A percentile compares a stretch with the other conserved stretches of the same genome.
phyloP scores from a whole-genome alignment of 306 rosid genomes.

The Prinsepia uniflora region DNA sequence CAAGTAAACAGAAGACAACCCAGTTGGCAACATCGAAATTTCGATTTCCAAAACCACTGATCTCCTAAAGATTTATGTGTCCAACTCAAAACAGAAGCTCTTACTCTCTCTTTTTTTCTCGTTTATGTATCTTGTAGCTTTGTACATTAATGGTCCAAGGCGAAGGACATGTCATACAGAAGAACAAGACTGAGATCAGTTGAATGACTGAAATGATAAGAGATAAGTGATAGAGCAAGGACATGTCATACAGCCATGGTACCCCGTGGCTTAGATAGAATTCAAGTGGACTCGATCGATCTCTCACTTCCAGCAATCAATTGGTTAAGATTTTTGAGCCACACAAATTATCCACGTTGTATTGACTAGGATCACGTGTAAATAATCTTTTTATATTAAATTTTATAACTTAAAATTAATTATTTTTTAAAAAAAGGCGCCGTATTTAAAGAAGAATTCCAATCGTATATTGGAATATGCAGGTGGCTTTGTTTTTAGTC shows the following conservation, averaged over 20 bases:
- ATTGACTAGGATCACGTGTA: conserved; percentile 5
- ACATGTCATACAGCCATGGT: not conserved
- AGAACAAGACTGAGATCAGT: too few relatives aligned
- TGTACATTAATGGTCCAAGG: conserved; percentile 3
- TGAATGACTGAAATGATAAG: not conserved
- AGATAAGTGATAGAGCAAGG: not conserved
- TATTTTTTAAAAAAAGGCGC: too few relatives aligned
- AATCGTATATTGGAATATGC: not conserved
- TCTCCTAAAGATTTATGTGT: not conserved
- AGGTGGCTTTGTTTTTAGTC: not conserved
- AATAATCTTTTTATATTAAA: too few relatives aligned
- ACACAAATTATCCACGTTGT: conserved; percentile 1
- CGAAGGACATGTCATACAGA: not conserved
- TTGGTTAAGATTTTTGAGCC: not conserved
- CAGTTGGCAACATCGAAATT: conserved; percentile 16
- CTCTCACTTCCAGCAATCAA: not conserved
- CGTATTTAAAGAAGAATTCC: not conserved
- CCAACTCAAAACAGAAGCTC: conserved; percentile 7
- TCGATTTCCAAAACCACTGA: not conserved
- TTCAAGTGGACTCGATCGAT: not conserved
- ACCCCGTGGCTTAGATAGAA: conserved; percentile 10
- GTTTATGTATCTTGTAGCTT: not conserved
- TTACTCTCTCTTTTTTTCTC: not conserved
- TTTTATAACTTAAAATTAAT: too few relatives aligned
- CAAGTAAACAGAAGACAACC: conserved; percentile 29